These are phyloP conservation scores for Umbilicus rupestris DNA, from an alignment of 164 flowering plant species.

Conservation along the genomic window DNA sequence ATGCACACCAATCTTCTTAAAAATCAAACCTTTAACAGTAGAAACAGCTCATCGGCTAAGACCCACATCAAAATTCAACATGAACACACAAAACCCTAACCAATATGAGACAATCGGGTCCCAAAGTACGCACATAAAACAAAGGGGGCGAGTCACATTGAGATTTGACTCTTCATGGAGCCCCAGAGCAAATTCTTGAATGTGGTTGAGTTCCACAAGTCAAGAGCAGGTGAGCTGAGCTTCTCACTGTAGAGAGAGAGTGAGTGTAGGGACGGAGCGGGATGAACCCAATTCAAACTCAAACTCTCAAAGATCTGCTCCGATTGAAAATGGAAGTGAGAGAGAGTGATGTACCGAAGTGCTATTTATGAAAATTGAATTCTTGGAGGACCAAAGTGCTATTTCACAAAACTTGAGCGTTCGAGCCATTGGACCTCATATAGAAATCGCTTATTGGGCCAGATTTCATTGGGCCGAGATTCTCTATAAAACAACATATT, in stretches of 20 bases:
- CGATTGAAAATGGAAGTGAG: not conserved
- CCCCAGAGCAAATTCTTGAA: not conserved
- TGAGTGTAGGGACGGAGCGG: conserved; percentile 3
- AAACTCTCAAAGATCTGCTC: conserved; percentile 6
- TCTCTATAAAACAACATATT: too few species aligned
- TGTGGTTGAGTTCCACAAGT: not conserved
- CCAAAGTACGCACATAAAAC: not conserved
- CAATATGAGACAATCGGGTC: not conserved
- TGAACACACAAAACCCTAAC: conserved; percentile 2
- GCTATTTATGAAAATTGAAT: too few species aligned
- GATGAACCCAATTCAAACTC: not conserved
- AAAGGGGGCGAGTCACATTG: not conserved
- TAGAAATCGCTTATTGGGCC: too few species aligned
- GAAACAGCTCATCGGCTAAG: not conserved
- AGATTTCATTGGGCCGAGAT: too few species aligned
- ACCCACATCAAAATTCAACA: conserved; percentile 1
- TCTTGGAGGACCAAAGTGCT: too few species aligned
- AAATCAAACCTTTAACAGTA: not conserved
- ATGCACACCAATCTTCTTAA: not conserved
- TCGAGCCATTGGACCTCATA: too few species aligned
- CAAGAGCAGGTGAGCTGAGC: conserved; percentile 6
- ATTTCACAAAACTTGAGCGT: too few species aligned
- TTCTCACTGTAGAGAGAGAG: not conserved
- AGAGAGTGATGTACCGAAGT: too few species aligned
- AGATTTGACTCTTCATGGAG: not conserved